A percentile compares a stretch with the other conserved stretches of the same genome.
These are phyloP conservation scores for Ceratobasidium sp. DNA, from an alignment of 1,284 basidiomycete genomes.

Conservation along the genomic window DNA sequence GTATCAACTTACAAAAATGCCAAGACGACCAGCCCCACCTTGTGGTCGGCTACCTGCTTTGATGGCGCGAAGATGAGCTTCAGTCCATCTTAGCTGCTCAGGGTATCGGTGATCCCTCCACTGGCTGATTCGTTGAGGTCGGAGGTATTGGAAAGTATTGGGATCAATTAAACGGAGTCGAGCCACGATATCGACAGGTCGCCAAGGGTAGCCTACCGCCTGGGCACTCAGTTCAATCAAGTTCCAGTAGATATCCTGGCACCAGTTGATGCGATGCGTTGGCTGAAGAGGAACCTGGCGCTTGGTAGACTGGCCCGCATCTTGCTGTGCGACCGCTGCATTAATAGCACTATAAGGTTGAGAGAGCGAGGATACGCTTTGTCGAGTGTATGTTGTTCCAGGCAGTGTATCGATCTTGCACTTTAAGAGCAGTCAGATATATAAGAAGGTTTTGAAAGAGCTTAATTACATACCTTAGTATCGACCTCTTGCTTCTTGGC, in stretches of 20 bases:
- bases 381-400: background rate
- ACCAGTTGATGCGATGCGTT: slow-evolving; percentile 32
- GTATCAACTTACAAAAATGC: slow-evolving; percentile 11
- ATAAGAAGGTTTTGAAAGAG: background rate
- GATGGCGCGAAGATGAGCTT: slow-evolving; percentile 20
- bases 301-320: background rate
- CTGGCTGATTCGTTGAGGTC: slow-evolving; percentile 15
- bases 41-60: slow-evolving; percentile 3
- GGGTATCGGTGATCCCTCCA: slow-evolving; percentile 22
- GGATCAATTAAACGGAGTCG: slow-evolving; percentile 5
- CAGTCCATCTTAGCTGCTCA: slow-evolving; percentile 23
- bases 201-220: slow-evolving; percentile 22
- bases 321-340: background rate
- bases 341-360: slow-evolving; percentile 13
- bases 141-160: slow-evolving; percentile 10
- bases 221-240: background rate
- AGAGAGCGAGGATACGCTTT: background rate
- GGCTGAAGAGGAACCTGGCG: background rate
- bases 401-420: background rate
- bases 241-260: slow-evolving; percentile 13
- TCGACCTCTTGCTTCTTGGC: background rate
- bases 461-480: background rate
- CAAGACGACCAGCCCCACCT: background rate
- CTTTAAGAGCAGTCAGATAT: background rate
- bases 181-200: slow-evolving; percentile 2